Percentiles rank a stretch among this genome's conserved stretches.
Evolutionary conservation across 805 yeast genomes (phyloP).

Genomic region (Yarrowia sp.): DNA sequence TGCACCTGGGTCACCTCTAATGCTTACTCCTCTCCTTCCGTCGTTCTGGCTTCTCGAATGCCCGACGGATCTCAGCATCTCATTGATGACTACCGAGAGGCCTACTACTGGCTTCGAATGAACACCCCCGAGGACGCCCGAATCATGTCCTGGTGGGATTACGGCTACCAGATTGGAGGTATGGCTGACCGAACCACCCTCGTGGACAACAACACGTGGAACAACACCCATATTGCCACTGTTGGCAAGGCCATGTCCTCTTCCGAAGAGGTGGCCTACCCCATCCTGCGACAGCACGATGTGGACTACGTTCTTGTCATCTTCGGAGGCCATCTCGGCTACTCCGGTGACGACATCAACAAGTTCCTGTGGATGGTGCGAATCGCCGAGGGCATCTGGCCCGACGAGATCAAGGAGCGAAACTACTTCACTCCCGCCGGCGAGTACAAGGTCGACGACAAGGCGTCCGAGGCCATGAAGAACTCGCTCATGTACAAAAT

Average conservation of each 20-base stretch:
- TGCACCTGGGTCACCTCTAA: conserved; percentile 97
- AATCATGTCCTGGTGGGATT: conserved; percentile 99
- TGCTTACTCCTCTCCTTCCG: conserved; percentile 97
- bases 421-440: conserved; percentile 83
- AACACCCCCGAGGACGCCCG: conserved; percentile 95
- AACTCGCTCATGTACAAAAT: conserved; percentile 93
- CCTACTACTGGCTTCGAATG: conserved; percentile 98
- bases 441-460: conserved; percentile 84
- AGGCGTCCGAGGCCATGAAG: conserved; percentile 84
- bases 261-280: conserved; percentile 84
- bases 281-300: conserved; percentile 86
- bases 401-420: conserved; percentile 92
- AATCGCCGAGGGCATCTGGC: conserved; percentile 99
- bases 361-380: conserved; percentile 99
- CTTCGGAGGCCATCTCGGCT: conserved; percentile 93
- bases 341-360: conserved; percentile 94
- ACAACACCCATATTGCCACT: conserved; percentile 98
- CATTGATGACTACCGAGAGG: conserved; percentile 98
- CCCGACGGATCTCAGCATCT: conserved; percentile 85
- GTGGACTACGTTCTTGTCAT: conserved; percentile 93
- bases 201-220: conserved; percentile 99
- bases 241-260: conserved; percentile 98
- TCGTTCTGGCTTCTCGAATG: conserved; percentile 81
- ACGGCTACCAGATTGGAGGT: conserved; percentile 99
- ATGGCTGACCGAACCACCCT: conserved; percentile 99